A percentile compares a stretch with the other conserved stretches of the same genome.
These are phyloP conservation scores for Saturnispora diversa DNA, from an alignment of 805 yeast species.

Conservation along the genomic window DNA sequence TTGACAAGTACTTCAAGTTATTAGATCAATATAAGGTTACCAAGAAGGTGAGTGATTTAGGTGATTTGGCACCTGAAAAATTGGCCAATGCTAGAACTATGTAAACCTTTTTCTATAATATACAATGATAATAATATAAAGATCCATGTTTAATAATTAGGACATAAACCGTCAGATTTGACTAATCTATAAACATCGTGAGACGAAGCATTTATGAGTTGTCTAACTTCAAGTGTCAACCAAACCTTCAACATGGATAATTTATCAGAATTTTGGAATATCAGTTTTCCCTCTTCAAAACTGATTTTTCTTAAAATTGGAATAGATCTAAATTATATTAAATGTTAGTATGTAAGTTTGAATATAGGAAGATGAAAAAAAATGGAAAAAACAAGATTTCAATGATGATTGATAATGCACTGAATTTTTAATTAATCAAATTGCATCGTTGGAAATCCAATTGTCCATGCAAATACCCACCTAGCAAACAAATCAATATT, in stretches of 20 bases:
- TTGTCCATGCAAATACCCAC: conserved; percentile 56
- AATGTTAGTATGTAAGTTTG: conserved; percentile 10
- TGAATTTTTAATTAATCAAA: background rate
- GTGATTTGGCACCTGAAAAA: conserved; percentile 13
- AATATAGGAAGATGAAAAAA: background rate
- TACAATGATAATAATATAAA: background rate
- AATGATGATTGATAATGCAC: conserved; percentile 1
- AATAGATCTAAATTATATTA: conserved; percentile 45
- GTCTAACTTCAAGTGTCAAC: conserved; percentile 84
- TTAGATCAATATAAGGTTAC: conserved; percentile 49
- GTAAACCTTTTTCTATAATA: conserved; percentile 4
- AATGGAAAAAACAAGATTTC: background rate
- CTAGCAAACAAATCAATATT: conserved; percentile 90
- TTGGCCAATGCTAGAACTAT: conserved; percentile 14
- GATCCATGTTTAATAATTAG: conserved; percentile 39
- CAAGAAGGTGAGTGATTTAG: conserved; percentile 17
- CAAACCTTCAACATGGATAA: conserved; percentile 82
- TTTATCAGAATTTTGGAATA: conserved; percentile 49
- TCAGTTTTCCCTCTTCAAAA: conserved; percentile 54
- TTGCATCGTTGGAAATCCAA: conserved; percentile 31
- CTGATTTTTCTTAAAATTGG: conserved; percentile 83
- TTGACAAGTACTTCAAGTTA: conserved; percentile 78
- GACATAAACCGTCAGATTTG: conserved; percentile 58
- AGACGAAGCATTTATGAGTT: conserved; percentile 73
- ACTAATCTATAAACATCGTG: conserved; percentile 61